Conservation (phyloP, 495 filamentous ascomycete species). For the Sphaerosporella brunnea region DNA sequence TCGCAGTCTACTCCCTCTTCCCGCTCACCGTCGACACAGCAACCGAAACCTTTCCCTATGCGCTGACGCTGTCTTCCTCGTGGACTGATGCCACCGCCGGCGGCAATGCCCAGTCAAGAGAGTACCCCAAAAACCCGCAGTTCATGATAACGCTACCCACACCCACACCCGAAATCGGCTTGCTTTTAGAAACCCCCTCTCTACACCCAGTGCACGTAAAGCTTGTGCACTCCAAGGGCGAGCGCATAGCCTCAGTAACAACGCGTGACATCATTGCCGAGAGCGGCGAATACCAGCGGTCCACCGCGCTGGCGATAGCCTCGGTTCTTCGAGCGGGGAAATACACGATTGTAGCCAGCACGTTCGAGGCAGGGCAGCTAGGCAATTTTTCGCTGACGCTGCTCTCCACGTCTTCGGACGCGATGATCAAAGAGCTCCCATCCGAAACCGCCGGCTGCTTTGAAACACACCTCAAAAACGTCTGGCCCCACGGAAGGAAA, state of each 20-base stretch:
- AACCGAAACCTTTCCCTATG: conserved; percentile 37
- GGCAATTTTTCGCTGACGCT: conserved; percentile 56
- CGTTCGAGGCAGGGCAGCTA: conserved; percentile 61
- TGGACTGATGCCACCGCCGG: conserved; percentile 73
- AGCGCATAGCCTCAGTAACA: conserved; percentile 46
- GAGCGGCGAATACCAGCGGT: conserved; percentile 69
- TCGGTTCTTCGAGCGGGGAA: conserved; percentile 36
- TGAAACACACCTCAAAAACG: conserved; percentile 12
- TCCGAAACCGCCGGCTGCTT: conserved; percentile 27
- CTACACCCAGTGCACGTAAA: conserved; percentile 65
- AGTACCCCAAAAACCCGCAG: conserved; percentile 72
- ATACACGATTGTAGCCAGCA: conserved; percentile 77
- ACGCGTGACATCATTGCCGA: conserved; percentile 61
- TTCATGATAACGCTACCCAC: conserved; percentile 43
- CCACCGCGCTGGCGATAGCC: conserved; percentile 48
- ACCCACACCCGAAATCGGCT: conserved; percentile 26
- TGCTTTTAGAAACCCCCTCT: conserved; percentile 49
- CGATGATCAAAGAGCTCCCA: conserved; percentile 36
- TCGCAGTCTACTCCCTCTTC: conserved; percentile 55
- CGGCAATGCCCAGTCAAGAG: conserved; percentile 57
- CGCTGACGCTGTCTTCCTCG: conserved; percentile 35
- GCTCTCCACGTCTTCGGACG: conserved; percentile 35
- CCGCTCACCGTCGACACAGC: conserved; percentile 44
- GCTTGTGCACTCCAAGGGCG: conserved; percentile 48
- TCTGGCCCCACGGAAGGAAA: conserved; percentile 19